Evolutionary conservation across 352 stramenopile species (phyloP), one percentile per base, ranked within the genome.

Genomic region (Pythium aristosporum): DNA sequence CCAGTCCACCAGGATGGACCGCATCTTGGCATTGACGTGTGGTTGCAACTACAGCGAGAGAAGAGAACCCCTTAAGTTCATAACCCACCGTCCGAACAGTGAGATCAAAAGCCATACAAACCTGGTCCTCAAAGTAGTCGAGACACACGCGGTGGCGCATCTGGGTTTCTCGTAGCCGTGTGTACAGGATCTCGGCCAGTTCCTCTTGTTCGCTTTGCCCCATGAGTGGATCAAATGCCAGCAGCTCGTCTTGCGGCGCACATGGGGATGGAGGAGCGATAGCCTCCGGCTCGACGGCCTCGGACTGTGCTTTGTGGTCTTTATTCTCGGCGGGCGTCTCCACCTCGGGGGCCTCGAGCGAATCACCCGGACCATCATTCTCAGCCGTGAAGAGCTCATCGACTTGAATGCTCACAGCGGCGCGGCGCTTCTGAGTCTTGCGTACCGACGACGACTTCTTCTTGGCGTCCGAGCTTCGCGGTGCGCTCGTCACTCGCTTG

Each of bases 1-100:
- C 85, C 84, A 92, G 62, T 92, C 80, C 37, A 95, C 64, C 46
- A 93, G 82, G 57, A 88, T 82, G 23, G 73, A 57, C 6, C 84
- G 82, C 84, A 91, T 93, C 51, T 80, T 77, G 20, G 68, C 58
- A 3, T 68, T 82, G 50, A 93, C 48, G 23, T 78, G 68, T 34
- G 77, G 71, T 51, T 75, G 43, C n/a, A 51, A 2, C 16, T 48
- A 34, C 8, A 30, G 7, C 37, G 2, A 41, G 30, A 13, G 0
- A 48, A 39, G 11, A 39, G 8, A 39, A 13, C 34, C 8, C 34
- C 8, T 39, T 39, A 39, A 13, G 1, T 2, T 8, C 34, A 39
- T 7, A 39, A 1, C 11, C 34, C 2, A 13, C 34, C 8, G 34
- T 39, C 8, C 34, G 8, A 39, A 39, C 11, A 39, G 8, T 7